A percentile compares a stretch with the other conserved stretches of the same genome.
Conservation (phyloP, 768 basidiomycete genomes). For the Psilocybe cubensis region DNA sequence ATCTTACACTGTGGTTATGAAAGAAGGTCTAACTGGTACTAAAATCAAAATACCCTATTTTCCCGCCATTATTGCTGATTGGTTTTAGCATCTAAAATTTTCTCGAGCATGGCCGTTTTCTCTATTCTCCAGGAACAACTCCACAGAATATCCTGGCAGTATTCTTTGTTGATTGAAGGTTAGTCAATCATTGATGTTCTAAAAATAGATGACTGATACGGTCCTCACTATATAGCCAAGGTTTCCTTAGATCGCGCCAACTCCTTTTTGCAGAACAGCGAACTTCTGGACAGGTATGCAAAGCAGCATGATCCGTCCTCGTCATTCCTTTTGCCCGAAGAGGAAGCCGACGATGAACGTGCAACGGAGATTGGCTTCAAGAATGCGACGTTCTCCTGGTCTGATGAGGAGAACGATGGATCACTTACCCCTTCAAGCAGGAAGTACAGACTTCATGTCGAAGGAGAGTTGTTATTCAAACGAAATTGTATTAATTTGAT, state of each 20-base stretch:
- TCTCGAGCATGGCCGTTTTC: constrained; percentile 63
- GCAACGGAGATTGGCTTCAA: constrained; percentile 47
- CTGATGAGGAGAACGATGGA: constrained; percentile 35
- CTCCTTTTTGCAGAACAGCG: constrained; percentile 48
- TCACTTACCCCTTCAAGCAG: constrained; percentile 46
- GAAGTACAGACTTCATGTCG: constrained; percentile 53
- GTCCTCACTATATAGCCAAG: constrained; percentile 31
- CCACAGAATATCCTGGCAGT: constrained; percentile 34
- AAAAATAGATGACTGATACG: not conserved
- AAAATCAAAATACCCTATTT: not conserved
- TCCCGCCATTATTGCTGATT: not conserved
- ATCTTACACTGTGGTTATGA: constrained; percentile 53
- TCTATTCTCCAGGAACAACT: constrained; percentile 58
- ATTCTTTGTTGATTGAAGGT: constrained; percentile 34
- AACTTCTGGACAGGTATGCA: constrained; percentile 46
- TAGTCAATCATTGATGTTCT: too few species aligned
- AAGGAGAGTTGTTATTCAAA: constrained; percentile 58
- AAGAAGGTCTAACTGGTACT: constrained; percentile 38
- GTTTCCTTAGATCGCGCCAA: constrained; percentile 64
- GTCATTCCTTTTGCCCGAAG: not conserved
- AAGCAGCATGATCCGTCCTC: not conserved
- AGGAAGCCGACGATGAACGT: not conserved
- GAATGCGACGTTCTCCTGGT: constrained; percentile 60
- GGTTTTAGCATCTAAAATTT: constrained; percentile 50
- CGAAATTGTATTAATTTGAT: constrained; percentile 57